Conservation (phyloP, 352 stramenopile genomes). For the Phytopythium ostracodes region DNA sequence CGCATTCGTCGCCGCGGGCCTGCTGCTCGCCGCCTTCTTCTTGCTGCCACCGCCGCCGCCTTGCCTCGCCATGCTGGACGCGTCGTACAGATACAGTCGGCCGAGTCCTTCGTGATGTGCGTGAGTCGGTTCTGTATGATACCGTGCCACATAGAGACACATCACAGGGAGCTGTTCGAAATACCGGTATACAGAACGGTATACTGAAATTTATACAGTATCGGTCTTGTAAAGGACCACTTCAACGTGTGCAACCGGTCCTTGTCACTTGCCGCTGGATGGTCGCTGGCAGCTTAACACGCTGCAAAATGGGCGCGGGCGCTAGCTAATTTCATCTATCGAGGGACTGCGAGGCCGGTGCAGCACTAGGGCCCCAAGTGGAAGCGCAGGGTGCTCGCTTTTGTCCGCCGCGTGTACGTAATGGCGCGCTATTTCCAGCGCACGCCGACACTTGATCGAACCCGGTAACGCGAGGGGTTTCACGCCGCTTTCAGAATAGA, state of each 20-base stretch:
- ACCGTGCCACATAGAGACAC: background rate
- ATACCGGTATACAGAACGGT: background rate
- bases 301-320: background rate
- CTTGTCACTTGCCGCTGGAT: no score
- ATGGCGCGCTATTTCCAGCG: background rate
- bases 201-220: background rate
- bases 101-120: background rate
- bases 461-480: background rate
- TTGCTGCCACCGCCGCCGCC: background rate
- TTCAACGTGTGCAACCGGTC: no score
- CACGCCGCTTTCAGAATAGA: no score
- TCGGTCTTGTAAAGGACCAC: background rate
- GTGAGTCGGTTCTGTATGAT: background rate
- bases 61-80: background rate
- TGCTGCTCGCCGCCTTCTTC: background rate
- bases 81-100: background rate
- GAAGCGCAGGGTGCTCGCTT: no score
- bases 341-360: no score
- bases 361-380: no score
- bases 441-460: no score
- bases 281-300: background rate
- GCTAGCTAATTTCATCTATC: no score
- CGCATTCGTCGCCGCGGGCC: conserved; percentile 4
- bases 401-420: no score
- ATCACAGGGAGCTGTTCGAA: background rate